A percentile compares a stretch with the other conserved stretches of the same genome.
phyloP scores from a whole-genome alignment of 73 alveolate species.

The Effrenium voratum region DNA sequence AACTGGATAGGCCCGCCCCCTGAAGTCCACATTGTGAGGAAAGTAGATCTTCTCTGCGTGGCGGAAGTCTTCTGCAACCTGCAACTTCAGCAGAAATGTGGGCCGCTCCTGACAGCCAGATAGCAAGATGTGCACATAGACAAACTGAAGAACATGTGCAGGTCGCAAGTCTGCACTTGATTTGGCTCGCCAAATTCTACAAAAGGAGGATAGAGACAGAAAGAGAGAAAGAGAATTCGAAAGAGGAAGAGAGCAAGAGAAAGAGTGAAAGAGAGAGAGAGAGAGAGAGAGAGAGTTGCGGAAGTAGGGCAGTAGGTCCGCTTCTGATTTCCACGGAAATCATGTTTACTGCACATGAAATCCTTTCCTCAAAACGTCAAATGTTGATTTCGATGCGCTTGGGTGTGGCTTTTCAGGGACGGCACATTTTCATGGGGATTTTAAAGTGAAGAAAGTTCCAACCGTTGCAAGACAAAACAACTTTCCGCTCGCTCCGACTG shows the following conservation, averaged over 20 bases:
- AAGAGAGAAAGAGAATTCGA: no score
- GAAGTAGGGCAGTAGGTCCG: no score
- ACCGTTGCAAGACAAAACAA: background rate
- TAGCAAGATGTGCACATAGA: no score
- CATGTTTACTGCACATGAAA: background rate
- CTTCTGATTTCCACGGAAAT: no score
- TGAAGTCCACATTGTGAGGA: constrained; percentile 99
- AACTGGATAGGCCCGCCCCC: constrained; percentile 99
- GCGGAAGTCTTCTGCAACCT: constrained; percentile 34
- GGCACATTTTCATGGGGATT: background rate
- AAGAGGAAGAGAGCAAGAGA: no score
- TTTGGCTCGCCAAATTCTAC: background rate
- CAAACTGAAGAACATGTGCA: background rate
- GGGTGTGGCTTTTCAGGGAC: background rate
- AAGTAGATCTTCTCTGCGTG: constrained; percentile 95
- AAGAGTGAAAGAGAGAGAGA: no score
- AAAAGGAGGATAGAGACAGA: no score
- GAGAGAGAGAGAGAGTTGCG: no score
- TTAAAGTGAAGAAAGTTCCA: background rate
- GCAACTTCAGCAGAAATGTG: constrained; percentile 47
- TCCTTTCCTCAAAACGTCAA: background rate
- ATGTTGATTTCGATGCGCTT: background rate
- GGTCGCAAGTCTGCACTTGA: background rate
- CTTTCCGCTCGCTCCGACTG: constrained; percentile 47
- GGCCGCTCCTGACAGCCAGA: constrained; percentile 94